Evolutionary conservation across 257 asterid species (phyloP).

Genomic region (Penstemon newberryi): DNA sequence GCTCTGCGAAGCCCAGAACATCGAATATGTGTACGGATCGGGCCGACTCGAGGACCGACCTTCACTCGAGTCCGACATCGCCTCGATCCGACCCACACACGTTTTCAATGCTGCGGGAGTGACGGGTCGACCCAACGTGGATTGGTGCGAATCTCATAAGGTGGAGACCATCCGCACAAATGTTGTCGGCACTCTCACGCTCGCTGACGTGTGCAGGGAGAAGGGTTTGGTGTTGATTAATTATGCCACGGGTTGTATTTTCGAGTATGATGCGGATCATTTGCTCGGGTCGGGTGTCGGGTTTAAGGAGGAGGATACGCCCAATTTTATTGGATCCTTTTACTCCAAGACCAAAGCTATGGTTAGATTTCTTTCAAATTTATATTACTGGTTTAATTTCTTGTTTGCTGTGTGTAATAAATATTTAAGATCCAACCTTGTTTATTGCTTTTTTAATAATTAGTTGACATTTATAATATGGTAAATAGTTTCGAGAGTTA

Average conservation of each 20-base stretch:
- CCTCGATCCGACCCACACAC: constrained; percentile 57
- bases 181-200: constrained; percentile 79
- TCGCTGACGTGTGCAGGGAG: constrained; percentile 77
- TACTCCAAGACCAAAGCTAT: constrained; percentile 91
- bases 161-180: constrained; percentile 81
- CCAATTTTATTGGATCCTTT: constrained; percentile 79
- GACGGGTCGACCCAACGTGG: constrained; percentile 87
- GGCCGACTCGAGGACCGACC: constrained; percentile 68
- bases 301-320: constrained; percentile 84
- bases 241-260: constrained; percentile 84
- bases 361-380: constrained; percentile 41
- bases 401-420: too few relatives aligned
- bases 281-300: constrained; percentile 72
- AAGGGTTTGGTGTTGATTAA: constrained; percentile 61
- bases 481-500: too few relatives aligned
- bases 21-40: constrained; percentile 65
- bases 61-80: constrained; percentile 55
- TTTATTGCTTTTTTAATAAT: too few relatives aligned
- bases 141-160: constrained; percentile 92
- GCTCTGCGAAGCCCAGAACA: constrained; percentile 69
- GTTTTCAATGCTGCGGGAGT: constrained; percentile 92
- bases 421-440: too few relatives aligned
- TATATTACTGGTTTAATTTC: too few relatives aligned
- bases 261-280: constrained; percentile 68
- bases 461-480: too few relatives aligned